Conservation (phyloP, 768 basidiomycete species). For the Boletus pseudo-olivaceus region DNA sequence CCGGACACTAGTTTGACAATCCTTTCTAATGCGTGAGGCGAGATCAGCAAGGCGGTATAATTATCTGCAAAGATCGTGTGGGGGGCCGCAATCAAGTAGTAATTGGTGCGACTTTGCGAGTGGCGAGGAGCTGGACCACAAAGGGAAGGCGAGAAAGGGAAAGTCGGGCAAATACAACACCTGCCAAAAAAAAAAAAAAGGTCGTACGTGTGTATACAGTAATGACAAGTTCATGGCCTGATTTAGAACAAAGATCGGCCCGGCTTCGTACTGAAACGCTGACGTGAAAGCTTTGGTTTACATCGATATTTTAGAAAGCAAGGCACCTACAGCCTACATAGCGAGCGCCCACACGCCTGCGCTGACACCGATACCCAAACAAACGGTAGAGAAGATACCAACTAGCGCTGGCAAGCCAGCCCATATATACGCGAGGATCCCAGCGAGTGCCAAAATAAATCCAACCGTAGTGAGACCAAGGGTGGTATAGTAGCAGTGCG, state of each 20-base stretch:
- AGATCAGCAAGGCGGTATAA: background rate
- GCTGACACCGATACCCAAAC: constrained; percentile 20
- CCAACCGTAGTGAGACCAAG: constrained; percentile 23
- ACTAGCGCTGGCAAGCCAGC: constrained; percentile 19
- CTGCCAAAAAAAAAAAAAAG: constrained; percentile 11
- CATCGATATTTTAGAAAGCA: background rate
- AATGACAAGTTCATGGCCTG: background rate
- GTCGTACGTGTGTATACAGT: background rate
- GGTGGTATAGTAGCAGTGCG: constrained; percentile 25
- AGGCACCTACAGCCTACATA: constrained; percentile 5
- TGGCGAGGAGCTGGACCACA: background rate
- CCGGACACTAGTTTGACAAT: constrained; percentile 1
- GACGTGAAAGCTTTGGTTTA: background rate
- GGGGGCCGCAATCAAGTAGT: background rate
- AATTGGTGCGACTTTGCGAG: too few species aligned
- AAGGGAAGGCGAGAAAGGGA: constrained; percentile 7
- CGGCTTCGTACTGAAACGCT: background rate
- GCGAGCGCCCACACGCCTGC: constrained; percentile 26
- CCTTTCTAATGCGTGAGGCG: background rate
- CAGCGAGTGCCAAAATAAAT: constrained; percentile 24
- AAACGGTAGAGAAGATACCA: constrained; percentile 28
- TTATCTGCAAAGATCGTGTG: background rate
- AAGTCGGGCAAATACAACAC: constrained; percentile 9
- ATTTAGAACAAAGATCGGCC: background rate
- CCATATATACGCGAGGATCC: constrained; percentile 28